phyloP scores from a whole-genome alignment of 768 basidiomycete genomes.

The Boletus sensibilis region DNA sequence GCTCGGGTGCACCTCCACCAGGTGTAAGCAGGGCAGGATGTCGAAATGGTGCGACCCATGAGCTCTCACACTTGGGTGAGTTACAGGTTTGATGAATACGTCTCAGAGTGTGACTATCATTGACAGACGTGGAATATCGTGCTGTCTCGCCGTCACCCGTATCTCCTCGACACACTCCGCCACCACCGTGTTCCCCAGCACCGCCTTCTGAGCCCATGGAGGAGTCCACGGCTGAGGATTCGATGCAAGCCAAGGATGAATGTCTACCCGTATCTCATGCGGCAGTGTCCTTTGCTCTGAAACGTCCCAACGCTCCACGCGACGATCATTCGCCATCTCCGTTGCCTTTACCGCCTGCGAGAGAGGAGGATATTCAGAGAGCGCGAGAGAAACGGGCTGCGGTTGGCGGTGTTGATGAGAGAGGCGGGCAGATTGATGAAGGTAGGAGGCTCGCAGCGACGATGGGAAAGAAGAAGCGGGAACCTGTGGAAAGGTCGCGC shows the following conservation, averaged over 20 bases:
- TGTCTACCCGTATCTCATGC: constrained; percentile 38
- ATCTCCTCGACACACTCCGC: constrained; percentile 24
- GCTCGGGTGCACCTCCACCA: constrained; percentile 9
- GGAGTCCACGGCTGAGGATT: constrained; percentile 16
- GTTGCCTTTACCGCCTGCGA: constrained; percentile 32
- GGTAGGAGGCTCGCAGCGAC: not conserved
- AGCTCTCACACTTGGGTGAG: constrained; percentile 12
- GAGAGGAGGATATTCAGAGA: constrained; percentile 26
- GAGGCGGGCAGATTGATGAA: constrained; percentile 2
- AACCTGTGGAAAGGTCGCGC: constrained; percentile 48
- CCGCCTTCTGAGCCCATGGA: constrained; percentile 40
- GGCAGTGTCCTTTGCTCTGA: constrained; percentile 42
- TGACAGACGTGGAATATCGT: constrained; percentile 19
- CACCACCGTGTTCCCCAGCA: constrained; percentile 25
- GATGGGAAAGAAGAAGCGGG: constrained; percentile 36
- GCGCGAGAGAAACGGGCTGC: constrained; percentile 28
- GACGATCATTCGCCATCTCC: constrained; percentile 47
- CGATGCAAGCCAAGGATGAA: constrained; percentile 23
- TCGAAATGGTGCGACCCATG: constrained; percentile 6
- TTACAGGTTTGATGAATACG: not conserved
- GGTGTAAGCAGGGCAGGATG: constrained; percentile 6
- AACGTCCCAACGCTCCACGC: constrained; percentile 47
- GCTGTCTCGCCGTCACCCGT: constrained; percentile 23
- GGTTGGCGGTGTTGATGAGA: constrained; percentile 6
- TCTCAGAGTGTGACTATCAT: constrained; percentile 1